Base-by-base conservation (phyloP, 2,329 filamentous ascomycete genomes). In the Alternaria brassicicola region DNA sequence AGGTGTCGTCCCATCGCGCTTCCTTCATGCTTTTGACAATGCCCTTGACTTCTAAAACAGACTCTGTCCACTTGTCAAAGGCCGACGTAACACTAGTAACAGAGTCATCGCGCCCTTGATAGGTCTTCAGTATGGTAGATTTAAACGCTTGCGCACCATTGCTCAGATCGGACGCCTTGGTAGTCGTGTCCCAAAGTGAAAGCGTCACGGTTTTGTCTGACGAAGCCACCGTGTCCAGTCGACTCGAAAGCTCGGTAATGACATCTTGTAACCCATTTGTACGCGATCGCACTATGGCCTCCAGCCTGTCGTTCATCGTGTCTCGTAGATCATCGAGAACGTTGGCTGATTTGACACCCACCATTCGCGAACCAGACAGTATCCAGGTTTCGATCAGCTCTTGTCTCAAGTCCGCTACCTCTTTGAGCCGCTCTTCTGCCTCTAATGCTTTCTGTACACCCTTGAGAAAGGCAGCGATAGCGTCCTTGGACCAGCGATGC, bases 351-450 rank as follows among this genome's bases (percentile, higher is more conserved):
- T 93, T 84, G 70, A 93, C 83, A 33, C 89, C 88, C 68, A 85
- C 81, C 65, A 85, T 85, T 52, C 86, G 85, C 35, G 85, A 84
- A 21, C 88, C 86, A 52, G 89, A 86, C 19, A 86, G 82, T 54
- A 96, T 88, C 90, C 92, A 95, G 10, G 89, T 84, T 66, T 90
- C 86, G 45, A 96, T 78, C 6, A 93, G 83, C 36, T 85, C 84
- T 46, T 87, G 89, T 43, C 92, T 86, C 52, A 96, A 78, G 30
- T 87, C 83, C 31, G 92, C 84, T 30, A 95, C 85, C 13, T 85
- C 82, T 63, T 87, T 86, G 70, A 94, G 89, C 55, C 92, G 87
- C 5, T 81, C 76, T 74, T 88, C 85, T 3, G 80, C 79, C 21
- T 84, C 80, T 17, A 96, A 78, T 0, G 84, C 85, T 60, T 82